phyloP scores from a whole-genome alignment of 306 rosid species.

The Malus fusca region DNA sequence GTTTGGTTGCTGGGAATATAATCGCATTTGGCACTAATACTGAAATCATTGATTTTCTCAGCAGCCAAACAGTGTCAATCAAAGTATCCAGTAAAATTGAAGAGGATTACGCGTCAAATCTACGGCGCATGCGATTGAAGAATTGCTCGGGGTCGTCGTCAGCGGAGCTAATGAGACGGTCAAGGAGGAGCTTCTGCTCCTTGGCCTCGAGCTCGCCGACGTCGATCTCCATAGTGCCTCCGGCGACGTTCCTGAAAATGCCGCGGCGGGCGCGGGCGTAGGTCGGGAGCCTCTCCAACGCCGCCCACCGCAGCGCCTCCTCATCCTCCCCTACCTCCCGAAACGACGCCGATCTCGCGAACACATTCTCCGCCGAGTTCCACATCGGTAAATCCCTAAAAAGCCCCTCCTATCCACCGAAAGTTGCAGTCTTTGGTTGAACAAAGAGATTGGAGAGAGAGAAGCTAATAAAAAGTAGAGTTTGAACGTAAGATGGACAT shows the following conservation, averaged over 20 bases:
- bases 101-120: constrained; percentile 66
- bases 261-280: constrained; percentile 74
- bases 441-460: not conserved
- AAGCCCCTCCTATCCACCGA: not conserved
- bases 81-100: not conserved
- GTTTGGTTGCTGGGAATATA: not conserved
- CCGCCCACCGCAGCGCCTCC: constrained; percentile 97
- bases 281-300: constrained; percentile 82
- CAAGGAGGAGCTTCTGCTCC: constrained; percentile 63
- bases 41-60: not conserved
- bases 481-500: not conserved
- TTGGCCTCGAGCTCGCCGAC: constrained; percentile 48
- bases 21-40: not conserved
- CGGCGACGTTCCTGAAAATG: constrained; percentile 57
- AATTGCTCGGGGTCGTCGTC: constrained; percentile 68
- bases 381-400: constrained; percentile 46
- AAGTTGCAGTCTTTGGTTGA: not conserved
- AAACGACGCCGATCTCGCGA: constrained; percentile 54
- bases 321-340: constrained; percentile 59
- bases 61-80: not conserved
- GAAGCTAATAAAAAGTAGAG: constrained; percentile 3
- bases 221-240: constrained; percentile 59
- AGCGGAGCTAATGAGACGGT: constrained; percentile 43
- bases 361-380: constrained; percentile 84
- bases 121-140: constrained; percentile 60